Percentiles rank a stretch among this genome's conserved stretches.
phyloP scores from a whole-genome alignment of 1,284 basidiomycete genomes.

The Polyporus tsugae region DNA sequence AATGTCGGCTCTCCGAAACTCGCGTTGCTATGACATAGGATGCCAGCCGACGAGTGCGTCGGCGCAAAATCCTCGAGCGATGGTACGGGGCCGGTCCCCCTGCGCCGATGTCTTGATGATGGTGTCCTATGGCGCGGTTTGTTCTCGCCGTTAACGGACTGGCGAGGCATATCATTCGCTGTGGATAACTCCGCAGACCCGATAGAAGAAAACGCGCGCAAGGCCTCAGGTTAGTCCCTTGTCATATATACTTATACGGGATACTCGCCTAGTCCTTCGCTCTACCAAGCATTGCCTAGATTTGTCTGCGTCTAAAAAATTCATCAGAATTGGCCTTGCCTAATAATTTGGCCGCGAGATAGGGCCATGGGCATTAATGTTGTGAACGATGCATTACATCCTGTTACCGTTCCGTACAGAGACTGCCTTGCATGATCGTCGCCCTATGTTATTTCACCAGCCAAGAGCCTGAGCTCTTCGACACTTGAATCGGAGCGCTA shows the following conservation, averaged over 20 bases:
- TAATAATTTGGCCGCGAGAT: not conserved
- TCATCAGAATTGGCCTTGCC: not conserved
- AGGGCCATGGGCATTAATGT: not conserved
- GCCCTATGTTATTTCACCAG: not conserved
- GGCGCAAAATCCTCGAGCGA: not conserved
- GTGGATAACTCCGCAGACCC: not conserved
- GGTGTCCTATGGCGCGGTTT: not conserved
- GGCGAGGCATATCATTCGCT: not conserved
- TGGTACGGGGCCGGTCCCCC: not conserved
- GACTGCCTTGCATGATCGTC: not conserved
- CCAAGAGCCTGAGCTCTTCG: not conserved
- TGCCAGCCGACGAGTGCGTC: not conserved
- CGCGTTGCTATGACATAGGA: not conserved
- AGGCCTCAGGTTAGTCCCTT: not conserved
- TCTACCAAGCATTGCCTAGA: not conserved
- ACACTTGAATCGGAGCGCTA: not conserved
- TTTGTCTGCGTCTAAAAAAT: not conserved
- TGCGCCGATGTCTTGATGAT: not conserved
- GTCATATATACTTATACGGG: not conserved
- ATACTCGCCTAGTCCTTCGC: not conserved
- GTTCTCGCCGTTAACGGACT: conserved; percentile 1
- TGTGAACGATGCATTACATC: not conserved
- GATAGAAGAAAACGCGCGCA: not conserved
- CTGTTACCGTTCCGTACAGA: not conserved
- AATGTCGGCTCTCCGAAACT: conserved; percentile 1